Conservation (phyloP, 2,329 filamentous ascomycete genomes). For the Neofusicoccum cordaticola region DNA sequence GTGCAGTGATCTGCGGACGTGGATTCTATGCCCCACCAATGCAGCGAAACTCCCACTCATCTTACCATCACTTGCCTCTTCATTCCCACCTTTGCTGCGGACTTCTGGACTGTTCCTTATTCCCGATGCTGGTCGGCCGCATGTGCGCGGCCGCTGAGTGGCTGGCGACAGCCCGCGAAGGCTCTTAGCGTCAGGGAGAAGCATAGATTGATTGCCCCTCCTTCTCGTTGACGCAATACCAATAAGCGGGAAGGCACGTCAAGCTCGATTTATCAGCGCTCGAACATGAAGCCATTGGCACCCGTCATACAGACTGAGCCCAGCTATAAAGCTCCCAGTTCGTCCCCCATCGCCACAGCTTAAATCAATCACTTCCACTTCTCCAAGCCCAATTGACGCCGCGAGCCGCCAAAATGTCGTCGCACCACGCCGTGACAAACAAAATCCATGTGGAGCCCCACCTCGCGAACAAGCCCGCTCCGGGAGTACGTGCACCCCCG, state of each 20-base stretch:
- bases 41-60: neutral
- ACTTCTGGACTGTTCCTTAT: neutral
- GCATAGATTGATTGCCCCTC: neutral
- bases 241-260: neutral
- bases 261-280: neutral
- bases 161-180: too few species aligned
- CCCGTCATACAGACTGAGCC: neutral
- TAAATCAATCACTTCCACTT: neutral
- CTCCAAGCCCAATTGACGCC: neutral
- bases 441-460: constrained; percentile 32
- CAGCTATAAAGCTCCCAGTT: neutral
- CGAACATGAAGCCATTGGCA: neutral
- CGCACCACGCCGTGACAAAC: constrained; percentile 30
- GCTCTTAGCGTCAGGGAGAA: too few species aligned
- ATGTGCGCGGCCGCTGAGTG: too few species aligned
- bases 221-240: neutral
- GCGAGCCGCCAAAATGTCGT: neutral
- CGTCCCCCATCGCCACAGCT: neutral
- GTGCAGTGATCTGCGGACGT: neutral
- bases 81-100: neutral
- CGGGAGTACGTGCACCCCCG: constrained; percentile 34
- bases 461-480: constrained; percentile 42
- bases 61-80: neutral
- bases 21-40: neutral
- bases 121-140: neutral